Evolutionary conservation across 768 basidiomycete genomes (phyloP).

Genomic region (Termitomyces sp.): DNA sequence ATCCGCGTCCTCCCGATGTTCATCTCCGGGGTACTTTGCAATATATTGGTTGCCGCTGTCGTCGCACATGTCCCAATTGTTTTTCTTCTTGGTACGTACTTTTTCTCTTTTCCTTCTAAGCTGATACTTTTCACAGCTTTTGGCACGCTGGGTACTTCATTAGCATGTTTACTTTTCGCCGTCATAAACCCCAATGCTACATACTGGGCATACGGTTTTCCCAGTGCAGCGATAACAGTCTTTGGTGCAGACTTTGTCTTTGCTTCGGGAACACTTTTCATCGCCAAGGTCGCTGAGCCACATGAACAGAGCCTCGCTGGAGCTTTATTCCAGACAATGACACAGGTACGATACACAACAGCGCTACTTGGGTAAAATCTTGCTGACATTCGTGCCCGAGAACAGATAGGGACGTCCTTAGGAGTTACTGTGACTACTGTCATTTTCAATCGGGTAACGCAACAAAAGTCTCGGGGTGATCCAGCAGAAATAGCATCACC

Average conservation of each 20-base stretch:
- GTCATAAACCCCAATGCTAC: constrained; percentile 49
- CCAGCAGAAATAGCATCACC: constrained; percentile 22
- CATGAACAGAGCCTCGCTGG: constrained; percentile 76
- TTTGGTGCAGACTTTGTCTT: constrained; percentile 79
- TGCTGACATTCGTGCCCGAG: not conserved
- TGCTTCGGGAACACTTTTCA: constrained; percentile 66
- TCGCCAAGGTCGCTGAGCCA: constrained; percentile 59
- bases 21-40: constrained; percentile 58
- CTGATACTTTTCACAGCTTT: constrained; percentile 10
- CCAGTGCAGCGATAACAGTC: constrained; percentile 57
- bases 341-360: constrained; percentile 37
- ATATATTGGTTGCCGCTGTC: constrained; percentile 57
- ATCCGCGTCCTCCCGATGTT: constrained; percentile 69
- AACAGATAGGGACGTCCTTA: constrained; percentile 60
- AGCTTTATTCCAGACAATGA: constrained; percentile 76
- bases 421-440: constrained; percentile 72
- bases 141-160: constrained; percentile 55
- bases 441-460: constrained; percentile 55
- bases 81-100: constrained; percentile 48
- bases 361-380: not conserved
- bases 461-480: constrained; percentile 19
- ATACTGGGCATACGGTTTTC: constrained; percentile 78
- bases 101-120: not conserved
- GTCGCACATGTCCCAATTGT: constrained; percentile 52
- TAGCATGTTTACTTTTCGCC: constrained; percentile 63